Evolutionary conservation across 1,139 yeast genomes (phyloP).

Genomic region (Debaryomycetaceae sp.): DNA sequence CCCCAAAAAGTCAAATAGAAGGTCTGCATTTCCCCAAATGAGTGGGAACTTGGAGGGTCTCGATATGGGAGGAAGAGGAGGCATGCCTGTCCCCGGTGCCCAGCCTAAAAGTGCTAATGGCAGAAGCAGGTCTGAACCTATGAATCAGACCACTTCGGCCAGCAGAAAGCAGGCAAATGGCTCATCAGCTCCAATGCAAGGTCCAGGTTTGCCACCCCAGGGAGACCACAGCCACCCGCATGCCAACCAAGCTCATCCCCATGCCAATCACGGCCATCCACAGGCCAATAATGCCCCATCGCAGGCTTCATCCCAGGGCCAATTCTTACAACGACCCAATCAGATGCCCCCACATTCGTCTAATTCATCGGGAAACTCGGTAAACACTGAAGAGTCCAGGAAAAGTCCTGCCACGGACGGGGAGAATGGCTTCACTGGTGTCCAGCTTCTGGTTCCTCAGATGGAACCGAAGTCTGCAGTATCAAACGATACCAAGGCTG

Average conservation of each 20-base stretch:
- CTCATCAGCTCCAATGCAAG: conserved; percentile 1
- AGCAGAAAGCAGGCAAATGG: background rate
- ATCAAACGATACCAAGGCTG: background rate
- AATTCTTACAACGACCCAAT: conserved; percentile 26
- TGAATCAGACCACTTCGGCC: conserved; percentile 6
- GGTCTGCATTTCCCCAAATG: conserved; percentile 35
- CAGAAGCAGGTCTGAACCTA: conserved; percentile 16
- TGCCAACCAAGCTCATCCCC: background rate
- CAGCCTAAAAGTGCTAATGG: conserved; percentile 12
- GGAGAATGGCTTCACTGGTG: conserved; percentile 7
- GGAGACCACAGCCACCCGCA: background rate
- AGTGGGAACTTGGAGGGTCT: conserved; percentile 32
- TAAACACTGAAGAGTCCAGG: conserved; percentile 17
- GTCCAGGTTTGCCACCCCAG: conserved; percentile 5
- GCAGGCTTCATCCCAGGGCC: conserved; percentile 5
- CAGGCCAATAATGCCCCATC: conserved; percentile 3
- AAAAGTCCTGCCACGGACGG: conserved; percentile 24
- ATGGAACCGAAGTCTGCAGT: conserved; percentile 5
- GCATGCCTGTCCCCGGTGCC: conserved; percentile 40
- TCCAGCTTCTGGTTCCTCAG: conserved; percentile 6
- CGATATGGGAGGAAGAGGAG: conserved; percentile 51
- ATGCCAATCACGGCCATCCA: background rate
- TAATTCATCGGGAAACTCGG: conserved; percentile 20
- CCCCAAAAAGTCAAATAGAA: conserved; percentile 30
- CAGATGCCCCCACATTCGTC: conserved; percentile 21